Base-by-base conservation (phyloP, 2,329 filamentous ascomycete species). In the Diaporthe longicolla region DNA sequence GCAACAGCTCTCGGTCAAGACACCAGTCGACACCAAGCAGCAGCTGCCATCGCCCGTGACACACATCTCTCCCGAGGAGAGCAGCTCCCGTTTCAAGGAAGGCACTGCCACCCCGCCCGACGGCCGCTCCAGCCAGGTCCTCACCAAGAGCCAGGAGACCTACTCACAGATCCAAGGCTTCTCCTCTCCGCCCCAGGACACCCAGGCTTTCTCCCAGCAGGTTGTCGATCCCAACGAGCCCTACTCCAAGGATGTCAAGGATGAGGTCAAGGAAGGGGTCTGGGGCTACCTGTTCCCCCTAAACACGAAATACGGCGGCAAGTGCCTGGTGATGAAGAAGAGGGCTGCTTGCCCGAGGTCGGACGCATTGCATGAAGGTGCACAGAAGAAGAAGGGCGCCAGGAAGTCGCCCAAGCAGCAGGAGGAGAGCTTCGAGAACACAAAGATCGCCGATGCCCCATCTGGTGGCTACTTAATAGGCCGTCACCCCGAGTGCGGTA, bases 211-310 rank as follows among this genome's bases (percentile, higher is more conserved):
- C 75, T 78, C 80, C n/a, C 95, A 94, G 10, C 97, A 99, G 84
- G 94, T 93, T 79, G 85, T 94, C 50, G 92, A 94, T 77, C 92
- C 93, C 3, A 90, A 94, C 37, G 86, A 90, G 74, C 89, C 90
- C 35, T 89, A 96, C 61, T 92, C 92, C 15, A 94, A 95, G 76
- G 95, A 97, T 73, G 94, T 97, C 5, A 90, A 95, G 76, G 94
- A 98, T 80, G 95, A 98, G 84, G 90, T 87, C 75, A 88, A 90
- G 59, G 94, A 97, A 81, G 95, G 95, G 11, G 95, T 98, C 1
- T 99, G 97, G 97, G 97, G 97, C 17, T 99, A 98, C 80, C 87
- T 99, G 7, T 90, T 98, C 71, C 95, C 96, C 2, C 85, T 98
- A 32, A 92, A 96, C 80, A 88, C 89, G 70, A 90, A 89, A 76